Base-by-base conservation (phyloP, 2,329 filamentous ascomycete genomes). In the Xylaria sp. region DNA sequence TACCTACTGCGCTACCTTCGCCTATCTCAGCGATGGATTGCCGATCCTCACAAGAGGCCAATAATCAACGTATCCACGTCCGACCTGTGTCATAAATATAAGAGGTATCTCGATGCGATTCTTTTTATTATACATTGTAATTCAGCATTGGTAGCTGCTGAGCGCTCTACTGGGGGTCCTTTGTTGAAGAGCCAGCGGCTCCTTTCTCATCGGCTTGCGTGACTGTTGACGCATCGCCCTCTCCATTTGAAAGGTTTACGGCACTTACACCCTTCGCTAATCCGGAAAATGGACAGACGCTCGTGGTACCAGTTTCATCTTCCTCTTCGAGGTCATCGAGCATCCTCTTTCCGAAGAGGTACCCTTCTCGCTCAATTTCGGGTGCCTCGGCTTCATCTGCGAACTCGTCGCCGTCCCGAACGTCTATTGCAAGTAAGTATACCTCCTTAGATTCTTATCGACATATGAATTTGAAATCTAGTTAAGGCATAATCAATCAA, bases 381-480 rank as follows among this genome's bases (percentile, higher is more conserved):
- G 85, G 81, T 56, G 84, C 83, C 64, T 84, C 83, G 13, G 83
- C 81, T 18, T 81, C 81, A 1, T 80, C 76, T 34, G 80, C 78
- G 72, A 83, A 88, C 79, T 93, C 91, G 44, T 90, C 87, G 59
- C 90, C 87, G 67, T 89, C 87, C 41, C 87, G 84, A 44, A 92
- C 88, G 31, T 72, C 69, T 72, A 37, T 50, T n/a, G 56, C 1
- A 57, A 28, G 54, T 72, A 12, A 72, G 69, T n/a, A 59, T 63
- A 37, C 2, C 13, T 9, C 52, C 13, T 56, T 31, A 0, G 6
- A 9, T 51, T 52, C 12, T 25, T 13, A 18, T 28, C 1, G 5
- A 55, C 0, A 1, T 13, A 12, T 5, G 1, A 18, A 1, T n/a
- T 54, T n/a, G 2, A 20, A 10, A 18, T n/a, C n/a, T n/a, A n/a